Evolutionary conservation across 1,284 basidiomycete genomes (phyloP), one percentile per base, ranked within the genome.

Genomic region (Taiwanofungus camphoratus): DNA sequence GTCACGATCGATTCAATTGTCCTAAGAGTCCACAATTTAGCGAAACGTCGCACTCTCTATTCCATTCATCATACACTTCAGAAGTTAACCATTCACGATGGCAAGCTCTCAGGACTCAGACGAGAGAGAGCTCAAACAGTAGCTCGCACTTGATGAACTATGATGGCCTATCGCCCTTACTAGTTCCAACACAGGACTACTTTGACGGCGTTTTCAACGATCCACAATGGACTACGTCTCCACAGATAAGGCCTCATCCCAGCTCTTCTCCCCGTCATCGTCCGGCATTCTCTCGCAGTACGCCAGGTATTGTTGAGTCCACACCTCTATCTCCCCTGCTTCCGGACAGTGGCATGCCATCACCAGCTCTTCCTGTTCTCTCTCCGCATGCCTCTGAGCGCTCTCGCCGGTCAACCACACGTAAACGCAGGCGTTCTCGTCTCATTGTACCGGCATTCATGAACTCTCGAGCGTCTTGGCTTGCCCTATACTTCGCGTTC

Each of bases 401-500:
- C 9, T 42, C 46, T 21, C 51, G 42, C 23, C 42, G 37, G 24
- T 31, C 23, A 12, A 35, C 31, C 1, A 18, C 32, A 6, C 42
- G 30, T 34, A 37, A 37, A 8, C 42, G 26, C 20, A 39, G 43
- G 15, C 43, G 42, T 16, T 24, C 11, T 4, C 21, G 42, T 2
- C 34, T 40, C 26, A 19, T 46, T n/a, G 5, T 40, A 3, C 34
- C 37, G 9, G 15, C 37, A 4, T 59, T 60, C 36, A 58, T 57
- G 43, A 52, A 64, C 9, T 70, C 69, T 1, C 62, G 69, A 45
- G 52, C 64, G 0, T 66, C 73, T 46, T 92, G 89, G 87, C 73
- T 95, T 15, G 56, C 63, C 8, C 69, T 91, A 46, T 96, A 95
- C 69, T 94, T 97, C 57, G 65, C 70, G 48, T 87, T 94, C 74